These are phyloP conservation scores for Priceomyces castillae DNA, from an alignment of 805 yeast genomes.

Conservation along the genomic window DNA sequence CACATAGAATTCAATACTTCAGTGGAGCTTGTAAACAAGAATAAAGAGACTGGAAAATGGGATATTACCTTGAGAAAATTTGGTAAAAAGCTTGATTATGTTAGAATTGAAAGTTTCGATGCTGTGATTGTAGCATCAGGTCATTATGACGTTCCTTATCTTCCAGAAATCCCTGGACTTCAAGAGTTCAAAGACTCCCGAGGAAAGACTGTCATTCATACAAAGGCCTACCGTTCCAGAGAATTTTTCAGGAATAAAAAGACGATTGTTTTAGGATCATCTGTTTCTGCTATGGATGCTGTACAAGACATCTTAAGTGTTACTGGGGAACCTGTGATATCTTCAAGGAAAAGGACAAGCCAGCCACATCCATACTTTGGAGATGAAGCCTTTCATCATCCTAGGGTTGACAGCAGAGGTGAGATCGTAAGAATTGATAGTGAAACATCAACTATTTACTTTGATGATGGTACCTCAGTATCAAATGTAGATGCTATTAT, in stretches of 20 bases:
- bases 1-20: constrained; percentile 20
- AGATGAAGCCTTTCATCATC: constrained; percentile 11
- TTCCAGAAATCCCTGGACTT: constrained; percentile 45
- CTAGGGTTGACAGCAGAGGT: constrained; percentile 7
- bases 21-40: constrained; percentile 26
- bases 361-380: constrained; percentile 10
- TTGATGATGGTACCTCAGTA: constrained; percentile 17
- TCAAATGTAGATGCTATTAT: constrained; percentile 17
- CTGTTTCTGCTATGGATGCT: constrained; percentile 70
- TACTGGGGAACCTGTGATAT: constrained; percentile 12
- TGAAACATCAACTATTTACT: constrained; percentile 13
- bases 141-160: constrained; percentile 46
- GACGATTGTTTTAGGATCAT: constrained; percentile 42
- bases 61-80: constrained; percentile 20
- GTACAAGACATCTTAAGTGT: constrained; percentile 20
- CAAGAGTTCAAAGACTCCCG: constrained; percentile 29
- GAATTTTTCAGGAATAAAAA: constrained; percentile 31
- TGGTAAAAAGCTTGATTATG: constrained; percentile 21
- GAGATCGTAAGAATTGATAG: constrained; percentile 12
- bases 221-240: constrained; percentile 40
- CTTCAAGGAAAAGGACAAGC: constrained; percentile 7
- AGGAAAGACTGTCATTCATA: constrained; percentile 35
- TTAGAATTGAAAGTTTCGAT: constrained; percentile 36
- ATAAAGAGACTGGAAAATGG: constrained; percentile 15
- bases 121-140: constrained; percentile 46